Evolutionary conservation across 2,329 filamentous ascomycete species (phyloP).

Genomic region (Botryotinia convoluta): DNA sequence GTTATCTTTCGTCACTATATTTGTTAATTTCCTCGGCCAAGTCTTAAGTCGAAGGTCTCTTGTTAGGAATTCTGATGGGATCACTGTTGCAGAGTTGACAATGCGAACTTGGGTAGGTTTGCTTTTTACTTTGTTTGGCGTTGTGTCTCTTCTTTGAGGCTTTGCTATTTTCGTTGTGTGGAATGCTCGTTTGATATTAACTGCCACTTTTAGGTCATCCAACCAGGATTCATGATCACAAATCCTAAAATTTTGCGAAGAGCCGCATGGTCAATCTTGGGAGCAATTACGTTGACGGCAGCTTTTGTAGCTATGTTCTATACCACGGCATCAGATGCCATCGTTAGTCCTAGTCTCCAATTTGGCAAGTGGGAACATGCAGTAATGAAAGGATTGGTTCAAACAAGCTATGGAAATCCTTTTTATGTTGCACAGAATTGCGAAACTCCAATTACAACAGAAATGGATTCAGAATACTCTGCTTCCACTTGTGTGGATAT

Average conservation of each 20-base stretch:
- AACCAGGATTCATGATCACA: conserved; percentile 70
- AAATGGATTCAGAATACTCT: conserved; percentile 42
- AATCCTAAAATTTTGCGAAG: conserved; percentile 64
- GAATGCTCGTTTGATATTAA: conserved; percentile 55
- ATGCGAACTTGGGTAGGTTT: conserved; percentile 64
- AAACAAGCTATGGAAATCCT: conserved; percentile 62
- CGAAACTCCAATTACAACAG: conserved; percentile 54
- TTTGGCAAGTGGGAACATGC: conserved; percentile 51
- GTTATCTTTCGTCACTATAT: conserved; percentile 73
- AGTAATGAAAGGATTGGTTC: conserved; percentile 55
- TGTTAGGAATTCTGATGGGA: conserved; percentile 56
- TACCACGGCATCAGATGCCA: conserved; percentile 70
- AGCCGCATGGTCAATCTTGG: conserved; percentile 62
- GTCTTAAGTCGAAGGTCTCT: conserved; percentile 69
- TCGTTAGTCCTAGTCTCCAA: conserved; percentile 71
- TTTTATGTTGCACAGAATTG: conserved; percentile 56
- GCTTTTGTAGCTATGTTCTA: conserved; percentile 69
- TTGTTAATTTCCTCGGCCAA: conserved; percentile 73
- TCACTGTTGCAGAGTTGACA: conserved; percentile 72
- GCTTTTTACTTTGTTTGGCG: background rate
- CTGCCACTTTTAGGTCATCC: conserved; percentile 62
- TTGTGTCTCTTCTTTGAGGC: background rate
- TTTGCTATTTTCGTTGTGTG: background rate
- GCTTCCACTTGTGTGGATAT: conserved; percentile 64
- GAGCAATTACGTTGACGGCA: conserved; percentile 60